A percentile compares a stretch with the other conserved stretches of the same genome.
Conservation (phyloP, 2,329 filamentous ascomycete species). For the Exserohilum turcica region DNA sequence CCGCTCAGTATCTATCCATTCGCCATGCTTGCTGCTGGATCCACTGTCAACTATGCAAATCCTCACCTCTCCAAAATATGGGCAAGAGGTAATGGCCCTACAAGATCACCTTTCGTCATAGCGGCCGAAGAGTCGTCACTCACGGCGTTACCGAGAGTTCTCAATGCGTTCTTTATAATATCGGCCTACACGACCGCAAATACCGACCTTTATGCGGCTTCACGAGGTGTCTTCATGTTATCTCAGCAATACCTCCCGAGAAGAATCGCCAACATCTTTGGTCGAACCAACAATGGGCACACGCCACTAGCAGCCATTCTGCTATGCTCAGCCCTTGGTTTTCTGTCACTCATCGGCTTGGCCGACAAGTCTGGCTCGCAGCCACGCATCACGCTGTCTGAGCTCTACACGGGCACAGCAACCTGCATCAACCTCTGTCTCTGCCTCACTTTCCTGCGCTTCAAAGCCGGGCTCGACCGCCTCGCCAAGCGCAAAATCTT, state of each 20-base stretch:
- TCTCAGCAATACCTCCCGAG: constrained; percentile 28
- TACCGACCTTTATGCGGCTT: constrained; percentile 38
- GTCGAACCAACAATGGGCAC: constrained; percentile 38
- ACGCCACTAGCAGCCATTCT: constrained; percentile 39
- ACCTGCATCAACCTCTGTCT: constrained; percentile 36
- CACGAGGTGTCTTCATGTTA: constrained; percentile 37
- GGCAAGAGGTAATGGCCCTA: constrained; percentile 8
- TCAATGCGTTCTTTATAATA: constrained; percentile 39
- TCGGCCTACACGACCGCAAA: constrained; percentile 42
- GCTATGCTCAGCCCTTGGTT: constrained; percentile 33
- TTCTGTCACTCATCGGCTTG: constrained; percentile 35
- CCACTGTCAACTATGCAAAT: constrained; percentile 41
- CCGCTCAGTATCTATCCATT: constrained; percentile 36
- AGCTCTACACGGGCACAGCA: constrained; percentile 35
- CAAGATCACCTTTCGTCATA: constrained; percentile 35
- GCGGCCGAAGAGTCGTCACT: constrained; percentile 32
- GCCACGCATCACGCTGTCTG: constrained; percentile 32
- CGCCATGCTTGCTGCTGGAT: constrained; percentile 31
- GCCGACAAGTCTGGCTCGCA: constrained; percentile 29
- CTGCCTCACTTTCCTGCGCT: constrained; percentile 40
- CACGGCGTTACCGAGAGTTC: constrained; percentile 23
- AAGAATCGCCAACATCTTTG: constrained; percentile 26
- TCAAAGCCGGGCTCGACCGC: constrained; percentile 28
- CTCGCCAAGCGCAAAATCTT: constrained; percentile 25
- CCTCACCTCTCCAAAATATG: constrained; percentile 29